Base-by-base conservation (phyloP, 2,329 filamentous ascomycete genomes). In the Diplocarpon rosae region DNA sequence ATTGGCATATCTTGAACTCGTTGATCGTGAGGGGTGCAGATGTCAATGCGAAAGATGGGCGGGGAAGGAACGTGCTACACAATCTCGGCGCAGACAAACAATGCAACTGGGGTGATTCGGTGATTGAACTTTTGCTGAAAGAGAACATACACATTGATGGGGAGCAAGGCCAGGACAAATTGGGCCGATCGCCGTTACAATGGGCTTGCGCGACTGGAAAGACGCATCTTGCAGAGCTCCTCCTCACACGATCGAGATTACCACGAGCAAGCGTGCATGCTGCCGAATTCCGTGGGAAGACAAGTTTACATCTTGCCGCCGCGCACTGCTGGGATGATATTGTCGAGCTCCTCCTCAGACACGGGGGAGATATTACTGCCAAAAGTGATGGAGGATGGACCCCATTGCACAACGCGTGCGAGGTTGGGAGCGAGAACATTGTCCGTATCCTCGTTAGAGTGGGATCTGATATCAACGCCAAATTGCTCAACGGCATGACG, bases 191-290 rank as follows among this genome's bases (percentile, higher is more conserved):
- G 9, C 51, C 53, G n/a, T 29, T 58, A 2, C 53, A 56, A 31
- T 58, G 56, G 56, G 54, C 56, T 12, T 56, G 53, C 38, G 51
- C 53, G 6, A 56, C 54, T 30, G 56, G 54, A 3, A 58, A 58
- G 39, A 37, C 44, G 9, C 41, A 42, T n/a, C 43, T 58, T 7
- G 52, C 52, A 24, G 47, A 53, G 33, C 42, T 49, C 20, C 49
- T 58, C 5, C 46, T 58, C 15, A 50, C 46, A 5, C 45, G 53
- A 34, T 31, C 50, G 8, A 50, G 35, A 28, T 45, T 42, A 12
- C 39, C 47, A 14, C 49, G 34, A 32, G 54, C 54, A 0, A 44
- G 52, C 13, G 48, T 57, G 14, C 36, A 51, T 35, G 52, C 54
- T 1, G 45, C 48, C 7, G 55, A 57, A 8, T 46, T 47, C 13